phyloP scores from a whole-genome alignment of 495 filamentous ascomycete genomes.

The Articulospora tetracladia region DNA sequence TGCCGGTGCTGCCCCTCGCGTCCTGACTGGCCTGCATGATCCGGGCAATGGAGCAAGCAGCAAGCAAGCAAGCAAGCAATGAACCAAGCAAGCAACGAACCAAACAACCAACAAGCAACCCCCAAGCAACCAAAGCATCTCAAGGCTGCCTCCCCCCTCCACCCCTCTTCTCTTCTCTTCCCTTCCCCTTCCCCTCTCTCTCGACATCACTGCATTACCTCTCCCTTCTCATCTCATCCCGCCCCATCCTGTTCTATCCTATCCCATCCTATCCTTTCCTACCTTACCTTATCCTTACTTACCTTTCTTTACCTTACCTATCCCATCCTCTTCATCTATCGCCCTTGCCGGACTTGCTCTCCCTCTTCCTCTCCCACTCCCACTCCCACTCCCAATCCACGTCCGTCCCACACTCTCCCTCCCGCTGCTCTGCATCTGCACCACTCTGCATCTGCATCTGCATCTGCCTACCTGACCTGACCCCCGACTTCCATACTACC shows the following conservation, averaged over 20 bases:
- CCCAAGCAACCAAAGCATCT: too few relatives aligned
- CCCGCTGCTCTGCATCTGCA: neutral
- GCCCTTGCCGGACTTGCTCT: neutral
- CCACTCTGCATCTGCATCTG: conserved; percentile 1
- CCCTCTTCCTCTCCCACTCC: neutral
- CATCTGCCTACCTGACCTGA: neutral
- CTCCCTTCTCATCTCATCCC: neutral
- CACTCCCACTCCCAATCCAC: neutral
- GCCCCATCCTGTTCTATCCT: neutral
- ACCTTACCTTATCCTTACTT: too few relatives aligned
- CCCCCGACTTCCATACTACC: too few relatives aligned
- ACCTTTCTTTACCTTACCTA: too few relatives aligned
- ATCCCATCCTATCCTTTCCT: neutral
- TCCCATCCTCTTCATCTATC: neutral
- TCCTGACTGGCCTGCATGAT: too few relatives aligned
- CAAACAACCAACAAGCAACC: too few relatives aligned
- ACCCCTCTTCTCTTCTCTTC: neutral
- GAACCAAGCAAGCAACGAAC: too few relatives aligned
- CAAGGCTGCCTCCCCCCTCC: neutral
- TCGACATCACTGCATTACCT: neutral
- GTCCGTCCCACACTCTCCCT: neutral
- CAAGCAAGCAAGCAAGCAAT: too few relatives aligned
- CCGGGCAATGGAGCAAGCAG: too few relatives aligned
- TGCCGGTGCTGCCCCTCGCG: too few relatives aligned
- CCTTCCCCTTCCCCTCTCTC: neutral